Conservation (phyloP, 2,329 filamentous ascomycete species). For the Westerdykella ornata region DNA sequence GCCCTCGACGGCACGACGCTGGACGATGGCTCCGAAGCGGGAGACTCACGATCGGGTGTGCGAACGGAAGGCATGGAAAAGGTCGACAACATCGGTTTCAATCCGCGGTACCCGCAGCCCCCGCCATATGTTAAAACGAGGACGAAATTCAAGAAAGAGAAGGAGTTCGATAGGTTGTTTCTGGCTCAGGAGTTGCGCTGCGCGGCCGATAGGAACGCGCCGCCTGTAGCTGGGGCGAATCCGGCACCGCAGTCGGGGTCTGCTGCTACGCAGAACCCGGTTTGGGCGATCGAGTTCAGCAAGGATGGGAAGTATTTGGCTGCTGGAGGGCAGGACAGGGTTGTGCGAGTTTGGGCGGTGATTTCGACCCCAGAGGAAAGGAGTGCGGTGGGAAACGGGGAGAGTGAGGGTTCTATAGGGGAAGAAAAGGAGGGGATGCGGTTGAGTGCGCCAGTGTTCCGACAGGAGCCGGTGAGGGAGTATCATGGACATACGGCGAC, state of each 20-base stretch:
- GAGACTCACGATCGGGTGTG: conserved; percentile 44
- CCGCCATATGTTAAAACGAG: conserved; percentile 86
- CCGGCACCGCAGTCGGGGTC: conserved; percentile 29
- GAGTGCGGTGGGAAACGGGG: conserved; percentile 63
- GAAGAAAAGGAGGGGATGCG: conserved; percentile 46
- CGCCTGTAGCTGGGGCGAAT: conserved; percentile 19
- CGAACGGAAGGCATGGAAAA: conserved; percentile 77
- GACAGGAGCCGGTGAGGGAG: conserved; percentile 67
- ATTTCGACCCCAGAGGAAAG: conserved; percentile 77
- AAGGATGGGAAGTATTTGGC: conserved; percentile 85
- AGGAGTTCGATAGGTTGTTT: conserved; percentile 81
- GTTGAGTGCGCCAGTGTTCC: conserved; percentile 86
- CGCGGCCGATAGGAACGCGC: conserved; percentile 33
- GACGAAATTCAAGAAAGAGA: conserved; percentile 69
- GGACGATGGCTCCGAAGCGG: conserved; percentile 64
- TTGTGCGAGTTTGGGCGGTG: conserved; percentile 83
- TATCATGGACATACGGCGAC: conserved; percentile 80
- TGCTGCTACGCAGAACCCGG: conserved; percentile 52
- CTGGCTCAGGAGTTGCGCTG: conserved; percentile 84
- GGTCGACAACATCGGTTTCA: conserved; percentile 65
- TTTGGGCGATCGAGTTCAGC: conserved; percentile 92
- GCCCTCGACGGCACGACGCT: conserved; percentile 41
- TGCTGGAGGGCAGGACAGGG: conserved; percentile 80
- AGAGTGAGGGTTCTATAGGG: conserved; percentile 47
- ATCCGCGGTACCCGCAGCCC: conserved; percentile 80